These are phyloP conservation scores for Platanthera zijinensis DNA, from an alignment of 106 monocot species.

Conservation along the genomic window DNA sequence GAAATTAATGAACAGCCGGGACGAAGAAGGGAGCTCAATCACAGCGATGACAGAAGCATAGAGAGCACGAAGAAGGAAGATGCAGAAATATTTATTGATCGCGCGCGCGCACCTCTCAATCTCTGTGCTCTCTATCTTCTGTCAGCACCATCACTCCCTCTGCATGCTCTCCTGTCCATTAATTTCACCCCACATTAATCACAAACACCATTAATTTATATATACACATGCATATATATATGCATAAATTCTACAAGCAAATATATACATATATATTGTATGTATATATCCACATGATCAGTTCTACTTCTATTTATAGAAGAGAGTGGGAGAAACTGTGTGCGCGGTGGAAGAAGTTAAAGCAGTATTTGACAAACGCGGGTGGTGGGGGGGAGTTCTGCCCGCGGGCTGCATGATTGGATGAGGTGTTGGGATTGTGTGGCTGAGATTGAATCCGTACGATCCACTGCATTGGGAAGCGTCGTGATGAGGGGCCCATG, in stretches of 20 bases:
- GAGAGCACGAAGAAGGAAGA: slow-evolving; percentile 31
- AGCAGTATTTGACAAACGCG: background rate
- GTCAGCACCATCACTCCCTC: slow-evolving; percentile 13
- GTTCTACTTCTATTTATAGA: slow-evolving; percentile 4
- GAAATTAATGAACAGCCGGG: no score
- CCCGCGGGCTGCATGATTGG: background rate
- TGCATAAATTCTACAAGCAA: background rate
- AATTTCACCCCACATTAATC: no score
- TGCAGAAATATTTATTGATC: background rate
- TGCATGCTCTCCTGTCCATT: background rate
- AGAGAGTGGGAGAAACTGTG: background rate
- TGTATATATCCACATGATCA: background rate
- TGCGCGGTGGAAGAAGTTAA: background rate
- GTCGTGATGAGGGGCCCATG: background rate
- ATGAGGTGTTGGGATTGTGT: background rate
- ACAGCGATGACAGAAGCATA: slow-evolving; percentile 33
- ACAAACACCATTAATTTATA: no score
- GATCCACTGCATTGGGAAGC: background rate
- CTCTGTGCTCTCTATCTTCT: slow-evolving; percentile 39
- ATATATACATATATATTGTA: background rate
- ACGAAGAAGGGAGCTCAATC: background rate
- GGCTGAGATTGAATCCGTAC: background rate
- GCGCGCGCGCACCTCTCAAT: slow-evolving; percentile 6
- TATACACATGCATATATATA: no score
- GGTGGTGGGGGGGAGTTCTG: background rate